A percentile compares a stretch with the other conserved stretches of the same genome.
phyloP scores from a whole-genome alignment of 305 asterid genomes.

The Fraxinus floribunda region DNA sequence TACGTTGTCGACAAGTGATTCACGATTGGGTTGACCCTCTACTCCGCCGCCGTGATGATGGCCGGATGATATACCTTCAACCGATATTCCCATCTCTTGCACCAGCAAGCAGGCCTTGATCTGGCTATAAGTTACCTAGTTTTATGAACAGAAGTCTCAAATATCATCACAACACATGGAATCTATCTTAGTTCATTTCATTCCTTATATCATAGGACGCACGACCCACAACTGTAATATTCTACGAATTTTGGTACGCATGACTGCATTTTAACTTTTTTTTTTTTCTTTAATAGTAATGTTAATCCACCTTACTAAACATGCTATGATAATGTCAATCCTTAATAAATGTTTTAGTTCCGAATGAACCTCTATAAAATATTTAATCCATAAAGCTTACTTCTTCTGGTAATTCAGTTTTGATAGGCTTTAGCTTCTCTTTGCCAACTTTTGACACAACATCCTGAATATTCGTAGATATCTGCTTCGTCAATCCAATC shows the following conservation, averaged over 20 bases:
- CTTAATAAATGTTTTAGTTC: constrained; percentile 4
- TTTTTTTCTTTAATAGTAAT: neutral
- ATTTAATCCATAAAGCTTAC: constrained; percentile 37
- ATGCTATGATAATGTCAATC: neutral
- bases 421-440: constrained; percentile 80
- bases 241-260: neutral
- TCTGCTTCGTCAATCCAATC: constrained; percentile 60
- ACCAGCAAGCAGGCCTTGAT: constrained; percentile 58
- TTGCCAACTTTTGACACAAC: constrained; percentile 68
- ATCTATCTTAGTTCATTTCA: neutral
- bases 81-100: constrained; percentile 58
- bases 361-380: neutral
- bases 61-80: constrained; percentile 29
- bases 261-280: neutral
- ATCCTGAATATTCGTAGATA: constrained; percentile 42
- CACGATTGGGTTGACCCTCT: constrained; percentile 19
- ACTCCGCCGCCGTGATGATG: constrained; percentile 24
- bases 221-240: neutral
- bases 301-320: neutral
- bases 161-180: neutral
- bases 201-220: neutral
- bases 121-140: constrained; percentile 70
- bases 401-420: constrained; percentile 87
- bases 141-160: neutral
- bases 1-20: constrained; percentile 15